Conservation (phyloP, 345 rosid genomes). For the Syzygium aromaticum region DNA sequence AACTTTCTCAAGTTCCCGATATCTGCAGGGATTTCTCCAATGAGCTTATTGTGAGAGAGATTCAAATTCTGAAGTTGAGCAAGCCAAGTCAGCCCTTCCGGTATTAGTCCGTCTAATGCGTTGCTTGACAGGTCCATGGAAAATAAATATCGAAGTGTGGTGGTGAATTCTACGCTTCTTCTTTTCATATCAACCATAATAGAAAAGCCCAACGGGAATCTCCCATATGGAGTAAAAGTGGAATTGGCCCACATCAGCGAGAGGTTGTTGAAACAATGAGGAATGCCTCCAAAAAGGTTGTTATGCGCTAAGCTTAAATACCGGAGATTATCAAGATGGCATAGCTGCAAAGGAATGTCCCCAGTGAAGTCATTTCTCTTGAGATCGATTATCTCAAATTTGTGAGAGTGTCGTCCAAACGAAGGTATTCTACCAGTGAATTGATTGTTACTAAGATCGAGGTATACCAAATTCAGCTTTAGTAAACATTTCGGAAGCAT, state of each 20-base stretch:
- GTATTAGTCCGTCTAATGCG: not conserved
- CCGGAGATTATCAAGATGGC: not conserved
- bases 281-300: not conserved
- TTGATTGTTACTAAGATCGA: too few relatives aligned
- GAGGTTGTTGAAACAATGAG: not conserved
- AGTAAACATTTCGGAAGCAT: too few relatives aligned
- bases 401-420: too few relatives aligned
- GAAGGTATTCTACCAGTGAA: too few relatives aligned
- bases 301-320: not conserved
- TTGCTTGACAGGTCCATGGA: not conserved
- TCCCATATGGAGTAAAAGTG: fast-evolving
- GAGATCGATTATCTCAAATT: not conserved
- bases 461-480: too few relatives aligned
- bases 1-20: not conserved
- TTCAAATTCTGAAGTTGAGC: not conserved
- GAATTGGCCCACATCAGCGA: not conserved
- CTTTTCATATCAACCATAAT: not conserved
- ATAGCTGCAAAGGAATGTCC: not conserved
- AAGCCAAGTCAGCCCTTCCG: not conserved
- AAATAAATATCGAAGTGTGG: not conserved
- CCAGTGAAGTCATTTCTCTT: not conserved
- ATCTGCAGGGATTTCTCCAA: fast-evolving
- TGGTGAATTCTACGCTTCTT: not conserved
- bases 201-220: fast-evolving
- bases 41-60: not conserved